Percentiles rank a stretch among this genome's conserved stretches.
phyloP scores from a whole-genome alignment of 2,329 filamentous ascomycete species.

The Colletotrichum costaricense region DNA sequence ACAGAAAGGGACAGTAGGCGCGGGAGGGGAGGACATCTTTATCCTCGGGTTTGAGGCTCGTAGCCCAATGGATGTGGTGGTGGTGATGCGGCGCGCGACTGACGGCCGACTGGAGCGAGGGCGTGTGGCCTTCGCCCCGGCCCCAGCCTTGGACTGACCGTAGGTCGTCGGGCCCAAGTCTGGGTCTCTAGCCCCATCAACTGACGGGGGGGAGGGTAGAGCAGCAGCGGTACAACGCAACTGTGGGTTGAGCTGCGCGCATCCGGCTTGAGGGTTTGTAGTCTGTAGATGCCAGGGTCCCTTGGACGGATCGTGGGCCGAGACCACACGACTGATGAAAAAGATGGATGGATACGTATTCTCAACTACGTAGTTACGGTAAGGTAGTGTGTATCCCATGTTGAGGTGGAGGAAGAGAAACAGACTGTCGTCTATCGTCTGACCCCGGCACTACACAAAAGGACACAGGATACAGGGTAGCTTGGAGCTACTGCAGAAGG shows the following conservation, averaged over 20 bases:
- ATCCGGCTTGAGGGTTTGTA: constrained; percentile 16
- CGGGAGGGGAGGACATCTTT: constrained; percentile 36
- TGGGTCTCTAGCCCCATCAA: not conserved
- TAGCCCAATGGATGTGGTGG: constrained; percentile 36
- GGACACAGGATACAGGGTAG: not conserved
- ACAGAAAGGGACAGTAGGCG: constrained; percentile 25
- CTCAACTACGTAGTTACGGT: not conserved
- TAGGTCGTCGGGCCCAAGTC: constrained; percentile 10
- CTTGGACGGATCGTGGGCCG: constrained; percentile 27
- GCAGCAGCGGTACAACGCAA: constrained; percentile 20
- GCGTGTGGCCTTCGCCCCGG: constrained; percentile 1
- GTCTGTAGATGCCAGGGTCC: constrained; percentile 4
- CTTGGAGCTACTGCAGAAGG: constrained; percentile 10
- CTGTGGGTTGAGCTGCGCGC: constrained; percentile 20
- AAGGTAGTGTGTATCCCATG: not conserved
- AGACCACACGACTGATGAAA: not conserved
- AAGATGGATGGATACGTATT: not conserved
- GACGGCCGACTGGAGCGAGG: constrained; percentile 13
- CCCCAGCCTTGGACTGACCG: constrained; percentile 16
- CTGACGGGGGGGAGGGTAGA: no score
- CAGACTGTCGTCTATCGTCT: not conserved
- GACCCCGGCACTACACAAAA: not conserved
- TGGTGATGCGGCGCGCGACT: constrained; percentile 36
- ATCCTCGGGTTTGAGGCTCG: constrained; percentile 30
- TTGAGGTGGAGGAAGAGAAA: not conserved